Evolutionary conservation across 495 filamentous ascomycete species (phyloP).

Genomic region (Cladorrhinum samala): DNA sequence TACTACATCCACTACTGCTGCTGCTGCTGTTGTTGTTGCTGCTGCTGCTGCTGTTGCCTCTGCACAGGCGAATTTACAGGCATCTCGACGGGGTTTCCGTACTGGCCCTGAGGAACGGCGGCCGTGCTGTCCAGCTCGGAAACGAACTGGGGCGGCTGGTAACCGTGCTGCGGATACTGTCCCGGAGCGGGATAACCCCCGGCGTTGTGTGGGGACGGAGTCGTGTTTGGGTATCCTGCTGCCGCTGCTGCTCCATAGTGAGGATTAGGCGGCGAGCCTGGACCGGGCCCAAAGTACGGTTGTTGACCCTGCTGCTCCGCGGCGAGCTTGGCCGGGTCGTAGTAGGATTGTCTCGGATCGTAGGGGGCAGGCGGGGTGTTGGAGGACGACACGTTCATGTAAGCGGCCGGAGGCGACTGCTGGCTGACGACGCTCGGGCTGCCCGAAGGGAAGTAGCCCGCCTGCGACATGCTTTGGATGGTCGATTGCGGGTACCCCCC

Average conservation of each 20-base stretch:
- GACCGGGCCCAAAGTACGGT: no score
- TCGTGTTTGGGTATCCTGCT: not conserved
- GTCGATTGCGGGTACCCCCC: no score
- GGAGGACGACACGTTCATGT: no score
- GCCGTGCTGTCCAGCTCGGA: slow-evolving; percentile 13
- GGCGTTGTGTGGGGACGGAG: not conserved
- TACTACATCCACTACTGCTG: no score
- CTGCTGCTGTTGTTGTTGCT: not conserved
- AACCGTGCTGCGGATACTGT: not conserved
- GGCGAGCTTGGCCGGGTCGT: slow-evolving; percentile 11
- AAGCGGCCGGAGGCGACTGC: no score
- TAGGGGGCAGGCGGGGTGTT: no score
- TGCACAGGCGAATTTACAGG: not conserved
- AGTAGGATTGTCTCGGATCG: slow-evolving; percentile 13
- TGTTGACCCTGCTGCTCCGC: slow-evolving; percentile 6
- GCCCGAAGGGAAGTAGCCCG: slow-evolving; percentile 2
- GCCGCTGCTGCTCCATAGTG: not conserved
- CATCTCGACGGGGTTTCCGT: slow-evolving; percentile 16
- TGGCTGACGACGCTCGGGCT: no score
- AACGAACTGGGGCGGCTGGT: not conserved
- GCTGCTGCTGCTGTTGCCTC: not conserved
- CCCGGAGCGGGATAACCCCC: not conserved
- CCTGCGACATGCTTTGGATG: not conserved
- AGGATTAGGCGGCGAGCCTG: no score
- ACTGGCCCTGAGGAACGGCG: not conserved